These are phyloP conservation scores for Pseudonitzschia delicatissima DNA, from an alignment of 108 stramenopile genomes.

Conservation along the genomic window DNA sequence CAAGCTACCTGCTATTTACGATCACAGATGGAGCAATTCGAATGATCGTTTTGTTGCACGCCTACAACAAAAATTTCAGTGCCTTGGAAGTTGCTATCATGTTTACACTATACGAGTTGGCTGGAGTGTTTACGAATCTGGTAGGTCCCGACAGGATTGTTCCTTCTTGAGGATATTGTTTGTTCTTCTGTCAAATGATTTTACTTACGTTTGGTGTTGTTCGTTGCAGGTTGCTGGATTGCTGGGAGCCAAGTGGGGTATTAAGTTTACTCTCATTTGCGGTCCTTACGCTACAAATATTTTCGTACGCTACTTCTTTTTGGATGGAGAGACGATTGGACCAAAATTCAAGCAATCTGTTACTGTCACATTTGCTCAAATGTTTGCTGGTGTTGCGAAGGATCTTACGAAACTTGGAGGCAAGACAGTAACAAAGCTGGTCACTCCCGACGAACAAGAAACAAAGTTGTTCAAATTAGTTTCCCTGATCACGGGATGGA, in stretches of 20 bases:
- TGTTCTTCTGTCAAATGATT: background rate
- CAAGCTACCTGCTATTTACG: slow-evolving; percentile 89
- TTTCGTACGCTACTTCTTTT: slow-evolving; percentile 61
- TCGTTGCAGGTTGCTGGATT: slow-evolving; percentile 61
- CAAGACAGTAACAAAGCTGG: slow-evolving; percentile 91
- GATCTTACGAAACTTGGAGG: slow-evolving; percentile 94
- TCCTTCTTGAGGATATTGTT: background rate
- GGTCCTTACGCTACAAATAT: slow-evolving; percentile 80
- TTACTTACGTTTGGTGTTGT: background rate
- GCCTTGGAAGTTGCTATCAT: slow-evolving; percentile 90
- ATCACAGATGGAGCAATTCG: slow-evolving; percentile 95
- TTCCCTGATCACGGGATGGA: slow-evolving; percentile 90
- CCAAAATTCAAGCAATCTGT: slow-evolving; percentile 65
- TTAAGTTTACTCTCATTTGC: slow-evolving; percentile 73
- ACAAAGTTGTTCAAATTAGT: slow-evolving; percentile 87
- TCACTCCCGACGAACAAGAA: slow-evolving; percentile 88
- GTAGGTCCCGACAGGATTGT: slow-evolving; percentile 13
- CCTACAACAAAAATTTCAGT: slow-evolving; percentile 88
- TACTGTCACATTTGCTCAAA: slow-evolving; percentile 90
- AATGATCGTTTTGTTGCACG: slow-evolving; percentile 91
- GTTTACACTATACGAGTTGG: slow-evolving; percentile 93
- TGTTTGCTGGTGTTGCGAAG: slow-evolving; percentile 93
- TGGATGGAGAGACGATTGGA: slow-evolving; percentile 80
- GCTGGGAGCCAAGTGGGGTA: slow-evolving; percentile 86
- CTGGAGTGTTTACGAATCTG: slow-evolving; percentile 92